These are phyloP conservation scores for Spencermartinsiella ligniputridi DNA, from an alignment of 1,139 yeast species.

Conservation along the genomic window DNA sequence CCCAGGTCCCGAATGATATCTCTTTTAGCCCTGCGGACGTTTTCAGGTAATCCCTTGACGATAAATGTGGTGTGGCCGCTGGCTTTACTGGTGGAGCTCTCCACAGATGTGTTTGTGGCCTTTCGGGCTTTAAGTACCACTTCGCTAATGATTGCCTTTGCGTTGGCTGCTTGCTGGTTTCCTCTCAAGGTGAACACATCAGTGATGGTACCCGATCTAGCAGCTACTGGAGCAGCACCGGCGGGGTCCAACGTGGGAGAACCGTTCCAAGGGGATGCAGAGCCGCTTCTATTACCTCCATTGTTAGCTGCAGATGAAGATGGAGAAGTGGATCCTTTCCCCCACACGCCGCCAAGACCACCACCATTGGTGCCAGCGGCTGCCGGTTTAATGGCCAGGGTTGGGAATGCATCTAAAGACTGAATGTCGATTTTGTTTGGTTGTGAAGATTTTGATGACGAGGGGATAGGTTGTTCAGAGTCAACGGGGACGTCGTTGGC, in stretches of 20 bases:
- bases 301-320: slow-evolving; percentile 6
- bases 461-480: slow-evolving; percentile 2
- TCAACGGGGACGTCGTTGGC: slow-evolving; percentile 10
- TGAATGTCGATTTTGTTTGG: slow-evolving; percentile 21
- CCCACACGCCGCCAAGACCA: slow-evolving; percentile 39
- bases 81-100: slow-evolving; percentile 74
- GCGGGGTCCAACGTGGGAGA: slow-evolving; percentile 5
- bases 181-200: slow-evolving; percentile 26
- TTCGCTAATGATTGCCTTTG: slow-evolving; percentile 22
- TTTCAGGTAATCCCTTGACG: slow-evolving; percentile 69
- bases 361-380: slow-evolving; percentile 32
- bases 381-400: slow-evolving; percentile 44
- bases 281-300: neutral
- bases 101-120: slow-evolving; percentile 63
- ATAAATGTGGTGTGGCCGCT: slow-evolving; percentile 82
- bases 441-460: slow-evolving; percentile 4
- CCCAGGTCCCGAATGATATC: slow-evolving; percentile 74
- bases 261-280: slow-evolving; percentile 6
- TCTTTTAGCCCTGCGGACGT: slow-evolving; percentile 68
- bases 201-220: slow-evolving; percentile 23
- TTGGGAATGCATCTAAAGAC: slow-evolving; percentile 57
- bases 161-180: slow-evolving; percentile 23
- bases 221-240: slow-evolving; percentile 19
- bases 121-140: slow-evolving; percentile 55
- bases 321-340: slow-evolving; percentile 20